A percentile compares a stretch with the other conserved stretches of the same genome.
These are phyloP conservation scores for Combretum micranthum DNA, from an alignment of 345 rosid genomes.

Conservation along the genomic window DNA sequence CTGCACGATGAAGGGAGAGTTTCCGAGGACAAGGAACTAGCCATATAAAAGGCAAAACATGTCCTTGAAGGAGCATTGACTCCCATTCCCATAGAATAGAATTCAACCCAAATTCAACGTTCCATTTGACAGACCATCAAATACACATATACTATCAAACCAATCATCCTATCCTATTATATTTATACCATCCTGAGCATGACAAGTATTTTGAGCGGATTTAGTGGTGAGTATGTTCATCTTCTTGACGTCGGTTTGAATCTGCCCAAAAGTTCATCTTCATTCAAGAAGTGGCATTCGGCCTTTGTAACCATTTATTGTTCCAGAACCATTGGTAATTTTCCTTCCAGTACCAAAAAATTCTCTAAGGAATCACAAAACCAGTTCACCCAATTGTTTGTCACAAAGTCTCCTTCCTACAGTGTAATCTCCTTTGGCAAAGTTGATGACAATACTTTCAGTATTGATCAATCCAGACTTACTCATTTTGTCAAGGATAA, in stretches of 20 bases:
- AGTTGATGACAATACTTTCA: conserved; percentile 18
- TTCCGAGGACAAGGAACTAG: too few species aligned
- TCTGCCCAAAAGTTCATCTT: conserved; percentile 19
- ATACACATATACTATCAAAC: too few species aligned
- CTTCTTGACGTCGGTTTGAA: neutral
- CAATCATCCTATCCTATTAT: too few species aligned
- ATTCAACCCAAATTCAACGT: too few species aligned
- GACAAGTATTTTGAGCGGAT: too few species aligned
- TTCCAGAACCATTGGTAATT: conserved; percentile 38
- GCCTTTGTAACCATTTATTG: conserved; percentile 46
- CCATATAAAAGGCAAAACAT: too few species aligned
- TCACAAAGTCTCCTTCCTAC: conserved; percentile 2
- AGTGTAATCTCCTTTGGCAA: conserved; percentile 15
- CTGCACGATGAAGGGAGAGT: too few species aligned
- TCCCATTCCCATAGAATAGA: too few species aligned
- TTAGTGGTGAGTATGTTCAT: too few species aligned
- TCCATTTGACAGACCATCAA: too few species aligned
- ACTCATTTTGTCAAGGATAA: conserved; percentile 33
- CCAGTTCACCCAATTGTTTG: neutral
- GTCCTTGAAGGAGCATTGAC: too few species aligned
- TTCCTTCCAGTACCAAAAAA: conserved; percentile 4
- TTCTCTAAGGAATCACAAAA: neutral
- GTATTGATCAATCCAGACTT: conserved; percentile 24
- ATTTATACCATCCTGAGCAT: too few species aligned
- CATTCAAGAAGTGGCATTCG: conserved; percentile 44